Evolutionary conservation across 2,329 filamentous ascomycete genomes (phyloP), one percentile per base, ranked within the genome.

Genomic region (Paradendryphiella salina): DNA sequence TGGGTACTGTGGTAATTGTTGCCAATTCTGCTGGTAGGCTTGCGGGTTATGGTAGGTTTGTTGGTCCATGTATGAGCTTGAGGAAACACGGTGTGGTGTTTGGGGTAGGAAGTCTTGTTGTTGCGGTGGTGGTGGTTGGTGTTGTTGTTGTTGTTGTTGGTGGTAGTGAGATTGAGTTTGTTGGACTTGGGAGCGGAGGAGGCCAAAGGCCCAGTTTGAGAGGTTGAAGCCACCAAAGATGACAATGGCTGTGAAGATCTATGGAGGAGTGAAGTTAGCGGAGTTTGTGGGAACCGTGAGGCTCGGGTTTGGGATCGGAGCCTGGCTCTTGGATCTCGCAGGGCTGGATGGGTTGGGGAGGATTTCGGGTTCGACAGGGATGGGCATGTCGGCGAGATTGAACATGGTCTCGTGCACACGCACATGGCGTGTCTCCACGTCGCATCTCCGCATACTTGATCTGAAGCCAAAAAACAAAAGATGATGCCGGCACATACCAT

Each of bases 141-240:
- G 20, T 59, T 57, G 50, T 45, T 17, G 52, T 29, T 40, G 47
- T 9, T 43, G 42, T n/a, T 45, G 20, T 23, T 52, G 44, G 11
- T 42, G 44, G 18, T 53, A 50, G 7, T 58, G 59, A 0, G 51
- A 46, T 28, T 63, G 59, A 7, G 21, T 23, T 9, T 57, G 43
- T 23, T 61, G 56, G 56, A 77, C 77, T 49, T 48, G 37, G 33
- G 75, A 71, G 51, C 79, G 74, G 60, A 84, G 79, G 43, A 81
- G 76, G 50, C 78, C 77, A 66, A 85, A 85, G 2, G 82, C 82
- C 68, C 82, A 77, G 66, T 86, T 86, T 48, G 80, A 81, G 52
- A 82, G 74, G 35, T 80, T 77, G 43, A 85, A 79, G 60, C 79
- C 78, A 38, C 76, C 76, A 53, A 81, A 77, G 46, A 81, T 71